Evolutionary conservation across 2,329 filamentous ascomycete genomes (phyloP), one percentile per base, ranked within the genome.

Genomic region (Zopfia rhizophila): DNA sequence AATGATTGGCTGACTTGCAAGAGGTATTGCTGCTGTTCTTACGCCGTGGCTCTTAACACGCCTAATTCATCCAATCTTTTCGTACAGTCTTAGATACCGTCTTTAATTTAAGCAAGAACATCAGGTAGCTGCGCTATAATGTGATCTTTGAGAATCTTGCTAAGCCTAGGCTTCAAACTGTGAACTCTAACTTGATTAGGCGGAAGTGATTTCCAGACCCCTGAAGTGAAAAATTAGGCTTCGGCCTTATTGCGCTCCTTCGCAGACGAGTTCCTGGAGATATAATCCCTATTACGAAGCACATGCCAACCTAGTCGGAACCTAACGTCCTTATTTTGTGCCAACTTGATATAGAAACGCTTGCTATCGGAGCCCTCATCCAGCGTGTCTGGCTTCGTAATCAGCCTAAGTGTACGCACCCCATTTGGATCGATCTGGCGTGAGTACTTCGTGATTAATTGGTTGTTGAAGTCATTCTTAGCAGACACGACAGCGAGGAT

Each of bases 351-450:
- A 19, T 73, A 79, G 1, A 60, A 65, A 0, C 44, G 50, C 45
- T 82, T 77, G 3, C 68, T 72, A 1, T 69, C 62, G 0, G 73
- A 76, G 0, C 69, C 73, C 0, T 64, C 16, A 1, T 60, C 56
- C 0, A 79, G 59, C 0, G 70, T 62, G 48, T 84, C 81, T 0
- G 79, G 78, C 53, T 84, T 84, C 0, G 82, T 85, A 31, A 85
- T 76, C 35, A 85, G 71, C 0, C 82, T 79, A 0, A 85, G 64
- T 0, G 82, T 85, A 2, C 82, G 76, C 1, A 63, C 48, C 1
- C 73, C 70, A 0, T 68, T 51, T 1, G 70, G 72, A 54, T 84
- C 80, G 23, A 82, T 75, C 22, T 69, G 50, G n/a, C 73, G 69
- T 0, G 75, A 75, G 8, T 75, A 78, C 18, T 77, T 73, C 0